Conservation (phyloP, 2,329 filamentous ascomycete genomes). For the Ramularia endophylla region DNA sequence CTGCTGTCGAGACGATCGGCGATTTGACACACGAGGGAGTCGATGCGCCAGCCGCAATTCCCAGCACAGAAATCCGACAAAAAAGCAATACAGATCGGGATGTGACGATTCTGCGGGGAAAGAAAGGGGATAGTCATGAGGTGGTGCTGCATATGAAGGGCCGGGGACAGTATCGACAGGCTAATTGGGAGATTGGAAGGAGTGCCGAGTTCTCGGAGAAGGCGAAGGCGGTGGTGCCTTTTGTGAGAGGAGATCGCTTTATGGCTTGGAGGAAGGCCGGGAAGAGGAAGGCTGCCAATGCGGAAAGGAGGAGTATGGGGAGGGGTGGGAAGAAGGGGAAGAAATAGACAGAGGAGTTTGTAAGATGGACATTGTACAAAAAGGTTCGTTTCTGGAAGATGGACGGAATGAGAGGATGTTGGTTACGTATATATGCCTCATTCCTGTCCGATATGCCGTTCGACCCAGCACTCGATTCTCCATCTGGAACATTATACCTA, state of each 20-base stretch:
- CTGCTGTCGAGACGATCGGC: conserved; percentile 5
- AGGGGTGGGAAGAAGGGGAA: conserved; percentile 33
- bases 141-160: conserved; percentile 41
- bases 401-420: too few relatives aligned
- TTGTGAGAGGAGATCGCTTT: conserved; percentile 55
- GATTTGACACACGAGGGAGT: conserved; percentile 14
- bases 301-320: conserved; percentile 50
- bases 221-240: conserved; percentile 49
- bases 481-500: too few relatives aligned
- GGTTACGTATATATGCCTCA: too few relatives aligned
- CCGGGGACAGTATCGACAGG: conserved; percentile 58
- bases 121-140: conserved; percentile 31
- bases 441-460: too few relatives aligned
- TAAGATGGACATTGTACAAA: not conserved
- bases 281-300: conserved; percentile 45
- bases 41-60: conserved; percentile 12
- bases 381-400: too few relatives aligned
- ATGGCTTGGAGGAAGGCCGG: conserved; percentile 58
- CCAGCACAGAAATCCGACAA: conserved; percentile 16
- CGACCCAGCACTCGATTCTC: too few relatives aligned
- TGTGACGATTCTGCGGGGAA: conserved; percentile 21
- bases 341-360: conserved; percentile 8
- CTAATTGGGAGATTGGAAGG: conserved; percentile 63
- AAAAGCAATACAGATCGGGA: conserved; percentile 18
- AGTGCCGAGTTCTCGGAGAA: conserved; percentile 51